A percentile compares a stretch with the other conserved stretches of the same genome.
phyloP scores from a whole-genome alignment of 208 protist genomes.

The Leishmania tropica region DNA sequence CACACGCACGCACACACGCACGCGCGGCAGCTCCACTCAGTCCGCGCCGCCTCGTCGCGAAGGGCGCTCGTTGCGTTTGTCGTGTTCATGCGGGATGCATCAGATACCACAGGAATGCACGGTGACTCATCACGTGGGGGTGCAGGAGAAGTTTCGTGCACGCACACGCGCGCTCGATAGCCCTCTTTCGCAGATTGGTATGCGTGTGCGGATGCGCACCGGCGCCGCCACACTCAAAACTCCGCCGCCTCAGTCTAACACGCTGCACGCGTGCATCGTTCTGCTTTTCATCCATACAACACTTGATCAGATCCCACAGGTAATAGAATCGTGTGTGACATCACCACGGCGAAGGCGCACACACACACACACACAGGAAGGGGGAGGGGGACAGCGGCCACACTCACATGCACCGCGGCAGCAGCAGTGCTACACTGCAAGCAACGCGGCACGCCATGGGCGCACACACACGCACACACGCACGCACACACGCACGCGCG shows the following conservation, averaged over 20 bases:
- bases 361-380: too few species aligned
- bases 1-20: background rate
- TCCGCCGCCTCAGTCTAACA: constrained; percentile 27
- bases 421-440: too few species aligned
- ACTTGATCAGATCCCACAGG: constrained; percentile 47
- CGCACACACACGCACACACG: too few species aligned
- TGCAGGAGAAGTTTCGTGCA: constrained; percentile 22
- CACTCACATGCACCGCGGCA: too few species aligned
- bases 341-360: constrained; percentile 12
- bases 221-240: background rate
- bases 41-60: constrained; percentile 17
- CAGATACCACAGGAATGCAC: constrained; percentile 87
- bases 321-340: constrained; percentile 42
- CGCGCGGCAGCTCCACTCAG: constrained; percentile 13
- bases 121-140: constrained; percentile 29
- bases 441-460: too few species aligned
- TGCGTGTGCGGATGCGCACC: background rate
- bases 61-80: constrained; percentile 58
- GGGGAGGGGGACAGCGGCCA: too few species aligned
- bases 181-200: background rate
- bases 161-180: background rate
- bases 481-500: too few species aligned
- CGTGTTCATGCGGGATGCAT: constrained; percentile 34
- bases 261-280: constrained; percentile 31
- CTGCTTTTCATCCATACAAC: constrained; percentile 20